Conservation (phyloP, 345 rosid genomes). For the Aquilaria malaccensis region DNA sequence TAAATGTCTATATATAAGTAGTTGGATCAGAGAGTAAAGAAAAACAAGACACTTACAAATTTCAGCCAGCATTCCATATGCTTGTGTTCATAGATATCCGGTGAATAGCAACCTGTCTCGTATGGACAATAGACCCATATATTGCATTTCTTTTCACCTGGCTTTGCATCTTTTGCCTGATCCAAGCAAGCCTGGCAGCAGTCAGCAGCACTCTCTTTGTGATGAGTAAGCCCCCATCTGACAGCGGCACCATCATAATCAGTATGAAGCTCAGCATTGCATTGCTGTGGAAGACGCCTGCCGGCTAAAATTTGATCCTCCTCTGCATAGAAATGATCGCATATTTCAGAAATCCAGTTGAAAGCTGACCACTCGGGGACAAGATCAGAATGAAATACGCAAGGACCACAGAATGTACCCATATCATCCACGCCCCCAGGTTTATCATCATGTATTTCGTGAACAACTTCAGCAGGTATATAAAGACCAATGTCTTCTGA, state of each 20-base stretch:
- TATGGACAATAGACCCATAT: constrained; percentile 97
- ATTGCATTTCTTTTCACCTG: constrained; percentile 87
- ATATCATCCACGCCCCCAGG: constrained; percentile 69
- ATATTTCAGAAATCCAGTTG: too few species aligned
- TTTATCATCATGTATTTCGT: constrained; percentile 81
- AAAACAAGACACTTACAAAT: constrained; percentile 45
- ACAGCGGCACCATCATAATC: constrained; percentile 92
- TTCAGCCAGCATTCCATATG: constrained; percentile 94
- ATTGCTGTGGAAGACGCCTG: constrained; percentile 71
- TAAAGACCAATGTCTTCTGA: constrained; percentile 86
- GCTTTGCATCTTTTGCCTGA: constrained; percentile 69
- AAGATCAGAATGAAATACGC: too few species aligned
- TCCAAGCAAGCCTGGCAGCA: constrained; percentile 97
- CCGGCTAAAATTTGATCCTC: constrained; percentile 71
- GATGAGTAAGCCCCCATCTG: constrained; percentile 96
- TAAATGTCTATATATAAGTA: background rate
- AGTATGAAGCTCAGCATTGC: constrained; percentile 77
- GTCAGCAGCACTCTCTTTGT: constrained; percentile 95
- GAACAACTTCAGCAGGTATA: constrained; percentile 63
- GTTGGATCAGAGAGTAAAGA: background rate
- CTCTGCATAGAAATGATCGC: constrained; percentile 31
- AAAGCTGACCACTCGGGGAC: too few species aligned
- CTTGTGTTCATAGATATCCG: constrained; percentile 85
- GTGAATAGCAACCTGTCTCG: constrained; percentile 78
- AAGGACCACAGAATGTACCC: constrained; percentile 36